These are phyloP conservation scores for Jamesozyma piceae DNA, from an alignment of 805 yeast species.

Conservation along the genomic window DNA sequence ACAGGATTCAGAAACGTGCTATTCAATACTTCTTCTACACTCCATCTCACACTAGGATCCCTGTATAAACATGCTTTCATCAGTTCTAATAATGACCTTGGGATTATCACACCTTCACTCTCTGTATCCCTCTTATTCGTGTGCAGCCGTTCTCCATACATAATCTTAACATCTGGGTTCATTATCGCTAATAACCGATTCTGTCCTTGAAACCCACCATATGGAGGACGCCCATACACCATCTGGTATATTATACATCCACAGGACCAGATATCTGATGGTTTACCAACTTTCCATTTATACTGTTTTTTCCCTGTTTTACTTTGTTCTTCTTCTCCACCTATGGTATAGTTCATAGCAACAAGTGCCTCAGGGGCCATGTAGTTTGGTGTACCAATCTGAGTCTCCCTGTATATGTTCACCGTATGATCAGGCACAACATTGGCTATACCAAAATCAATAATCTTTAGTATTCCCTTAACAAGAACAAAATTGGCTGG, in stretches of 20 bases:
- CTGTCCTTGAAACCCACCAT: conserved; percentile 66
- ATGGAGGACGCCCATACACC: conserved; percentile 91
- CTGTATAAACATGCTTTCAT: conserved; percentile 64
- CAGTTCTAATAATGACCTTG: conserved; percentile 57
- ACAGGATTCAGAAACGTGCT: conserved; percentile 69
- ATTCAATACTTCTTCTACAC: conserved; percentile 49
- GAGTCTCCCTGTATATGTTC: conserved; percentile 80
- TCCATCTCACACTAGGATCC: conserved; percentile 59
- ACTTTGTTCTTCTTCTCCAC: conserved; percentile 7
- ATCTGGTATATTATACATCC: conserved; percentile 94
- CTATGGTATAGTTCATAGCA: conserved; percentile 36
- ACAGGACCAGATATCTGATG: conserved; percentile 96
- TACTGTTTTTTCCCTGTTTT: conserved; percentile 11
- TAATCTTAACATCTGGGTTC: conserved; percentile 68
- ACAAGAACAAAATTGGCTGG: conserved; percentile 73
- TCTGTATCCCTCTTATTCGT: conserved; percentile 54
- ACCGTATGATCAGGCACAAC: conserved; percentile 88
- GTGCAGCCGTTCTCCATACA: conserved; percentile 51
- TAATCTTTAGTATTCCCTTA: conserved; percentile 73
- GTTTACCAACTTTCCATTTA: conserved; percentile 73
- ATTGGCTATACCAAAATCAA: conserved; percentile 94
- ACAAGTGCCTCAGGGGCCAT: conserved; percentile 96
- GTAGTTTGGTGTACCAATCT: conserved; percentile 91
- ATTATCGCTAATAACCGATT: conserved; percentile 76
- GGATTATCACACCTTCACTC: too few relatives aligned